Conservation (phyloP, 1,139 yeast species). For the Debaryomyces robertsiae region DNA sequence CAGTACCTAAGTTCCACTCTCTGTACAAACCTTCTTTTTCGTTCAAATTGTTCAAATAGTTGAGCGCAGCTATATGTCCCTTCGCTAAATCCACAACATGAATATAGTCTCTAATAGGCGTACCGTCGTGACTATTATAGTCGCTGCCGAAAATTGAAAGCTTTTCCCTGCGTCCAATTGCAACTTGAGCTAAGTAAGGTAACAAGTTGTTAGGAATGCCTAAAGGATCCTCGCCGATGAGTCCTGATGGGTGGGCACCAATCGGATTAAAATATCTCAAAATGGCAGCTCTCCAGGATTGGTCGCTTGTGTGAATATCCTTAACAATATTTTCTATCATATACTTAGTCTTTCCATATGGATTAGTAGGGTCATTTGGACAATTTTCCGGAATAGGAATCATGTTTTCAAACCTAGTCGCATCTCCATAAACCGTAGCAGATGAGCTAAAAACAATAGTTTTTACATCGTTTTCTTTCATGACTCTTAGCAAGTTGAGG, state of each 20-base stretch:
- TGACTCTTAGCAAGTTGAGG: constrained; percentile 55
- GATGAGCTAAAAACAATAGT: constrained; percentile 77
- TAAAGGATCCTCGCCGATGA: constrained; percentile 78
- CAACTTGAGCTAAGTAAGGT: constrained; percentile 79
- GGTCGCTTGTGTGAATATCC: constrained; percentile 55
- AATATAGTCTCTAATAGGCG: constrained; percentile 81
- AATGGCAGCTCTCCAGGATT: constrained; percentile 61
- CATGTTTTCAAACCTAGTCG: constrained; percentile 70
- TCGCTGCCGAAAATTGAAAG: constrained; percentile 68
- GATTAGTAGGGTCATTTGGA: constrained; percentile 75
- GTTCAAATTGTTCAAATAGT: constrained; percentile 50
- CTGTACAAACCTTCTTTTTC: constrained; percentile 56
- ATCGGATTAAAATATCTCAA: constrained; percentile 81
- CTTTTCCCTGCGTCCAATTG: constrained; percentile 69
- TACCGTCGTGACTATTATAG: constrained; percentile 72
- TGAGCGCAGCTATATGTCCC: constrained; percentile 75
- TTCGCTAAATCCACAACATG: constrained; percentile 83
- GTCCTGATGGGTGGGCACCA: constrained; percentile 84
- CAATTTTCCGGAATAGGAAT: constrained; percentile 81
- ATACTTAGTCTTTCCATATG: constrained; percentile 75
- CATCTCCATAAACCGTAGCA: constrained; percentile 87
- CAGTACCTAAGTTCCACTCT: constrained; percentile 86
- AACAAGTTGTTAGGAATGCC: constrained; percentile 77
- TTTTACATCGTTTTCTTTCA: constrained; percentile 49
- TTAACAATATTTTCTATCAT: constrained; percentile 64